phyloP scores from a whole-genome alignment of 2,329 filamentous ascomycete species.

The Sphaerulina musiva region DNA sequence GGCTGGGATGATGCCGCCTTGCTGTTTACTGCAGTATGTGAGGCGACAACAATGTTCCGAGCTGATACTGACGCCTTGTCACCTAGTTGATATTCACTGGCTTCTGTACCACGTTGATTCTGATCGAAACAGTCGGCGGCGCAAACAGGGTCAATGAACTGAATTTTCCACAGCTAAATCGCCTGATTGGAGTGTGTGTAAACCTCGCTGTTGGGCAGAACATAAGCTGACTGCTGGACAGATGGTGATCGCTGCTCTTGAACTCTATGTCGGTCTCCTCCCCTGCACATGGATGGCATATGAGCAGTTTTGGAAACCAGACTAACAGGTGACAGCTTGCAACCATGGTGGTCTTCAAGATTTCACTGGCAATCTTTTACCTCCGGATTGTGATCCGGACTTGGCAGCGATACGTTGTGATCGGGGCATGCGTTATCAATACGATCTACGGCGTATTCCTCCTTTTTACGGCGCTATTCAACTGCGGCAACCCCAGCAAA shows the following conservation, averaged over 20 bases:
- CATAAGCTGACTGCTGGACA: slow-evolving; percentile 13
- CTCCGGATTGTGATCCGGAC: slow-evolving; percentile 37
- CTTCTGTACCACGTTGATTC: slow-evolving; percentile 13
- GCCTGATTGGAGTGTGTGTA: slow-evolving; percentile 7
- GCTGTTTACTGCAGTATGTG: slow-evolving; percentile 36
- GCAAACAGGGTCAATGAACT: slow-evolving; percentile 7
- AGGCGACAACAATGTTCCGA: neutral
- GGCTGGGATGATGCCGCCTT: slow-evolving; percentile 43
- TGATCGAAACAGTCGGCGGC: slow-evolving; percentile 15
- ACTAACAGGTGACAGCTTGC: slow-evolving; percentile 20
- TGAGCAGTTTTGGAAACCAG: neutral
- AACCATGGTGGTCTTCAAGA: slow-evolving; percentile 40
- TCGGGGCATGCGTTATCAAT: slow-evolving; percentile 25
- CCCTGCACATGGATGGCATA: neutral
- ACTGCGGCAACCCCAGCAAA: slow-evolving; percentile 28
- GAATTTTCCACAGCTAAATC: slow-evolving; percentile 1
- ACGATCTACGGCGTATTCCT: slow-evolving; percentile 35
- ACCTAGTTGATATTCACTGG: slow-evolving; percentile 17
- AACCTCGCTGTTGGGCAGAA: neutral
- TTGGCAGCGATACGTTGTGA: slow-evolving; percentile 35
- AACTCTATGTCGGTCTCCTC: slow-evolving; percentile 28
- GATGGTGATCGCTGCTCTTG: slow-evolving; percentile 32
- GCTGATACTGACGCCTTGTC: slow-evolving; percentile 5
- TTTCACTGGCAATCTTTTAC: slow-evolving; percentile 43
- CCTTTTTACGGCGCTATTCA: slow-evolving; percentile 30